A percentile compares a stretch with the other conserved stretches of the same genome.
phyloP scores from a whole-genome alignment of 805 yeast genomes.

The Candida easanensis region DNA sequence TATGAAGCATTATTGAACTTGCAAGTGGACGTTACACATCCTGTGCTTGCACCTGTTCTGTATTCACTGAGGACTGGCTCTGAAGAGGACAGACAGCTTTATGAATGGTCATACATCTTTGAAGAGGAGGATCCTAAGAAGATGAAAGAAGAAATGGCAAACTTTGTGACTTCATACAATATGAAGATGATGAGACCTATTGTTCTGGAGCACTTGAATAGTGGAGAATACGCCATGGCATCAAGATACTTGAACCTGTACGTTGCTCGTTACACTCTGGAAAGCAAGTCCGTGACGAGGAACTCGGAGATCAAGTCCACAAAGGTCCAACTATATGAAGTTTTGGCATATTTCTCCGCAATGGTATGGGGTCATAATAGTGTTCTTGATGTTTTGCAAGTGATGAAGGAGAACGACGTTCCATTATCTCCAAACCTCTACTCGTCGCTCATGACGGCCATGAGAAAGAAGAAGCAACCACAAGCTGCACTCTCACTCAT shows the following conservation, averaged over 20 bases:
- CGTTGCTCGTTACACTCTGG: constrained; percentile 8
- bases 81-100: not conserved
- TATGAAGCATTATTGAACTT: not conserved
- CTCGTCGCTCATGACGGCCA: constrained; percentile 15
- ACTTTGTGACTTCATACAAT: constrained; percentile 5
- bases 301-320: not conserved
- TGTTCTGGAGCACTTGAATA: constrained; percentile 1
- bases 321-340: constrained; percentile 16
- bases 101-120: constrained; percentile 7
- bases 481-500: constrained; percentile 18
- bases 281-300: not conserved
- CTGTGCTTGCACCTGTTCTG: not conserved
- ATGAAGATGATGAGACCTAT: constrained; percentile 10
- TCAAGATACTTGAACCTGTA: constrained; percentile 7
- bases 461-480: constrained; percentile 20
- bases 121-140: not conserved
- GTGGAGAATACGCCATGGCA: not conserved
- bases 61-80: constrained; percentile 4
- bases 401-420: constrained; percentile 14
- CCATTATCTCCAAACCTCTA: constrained; percentile 16
- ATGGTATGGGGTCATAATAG: constrained; percentile 16
- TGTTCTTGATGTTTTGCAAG: constrained; percentile 12
- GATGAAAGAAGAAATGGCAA: not conserved
- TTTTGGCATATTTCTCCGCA: constrained; percentile 17
- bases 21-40: constrained; percentile 1